These are phyloP conservation scores for Backusella tarrabulga DNA, from an alignment of 192 early-diverging fungal species.

Conservation along the genomic window DNA sequence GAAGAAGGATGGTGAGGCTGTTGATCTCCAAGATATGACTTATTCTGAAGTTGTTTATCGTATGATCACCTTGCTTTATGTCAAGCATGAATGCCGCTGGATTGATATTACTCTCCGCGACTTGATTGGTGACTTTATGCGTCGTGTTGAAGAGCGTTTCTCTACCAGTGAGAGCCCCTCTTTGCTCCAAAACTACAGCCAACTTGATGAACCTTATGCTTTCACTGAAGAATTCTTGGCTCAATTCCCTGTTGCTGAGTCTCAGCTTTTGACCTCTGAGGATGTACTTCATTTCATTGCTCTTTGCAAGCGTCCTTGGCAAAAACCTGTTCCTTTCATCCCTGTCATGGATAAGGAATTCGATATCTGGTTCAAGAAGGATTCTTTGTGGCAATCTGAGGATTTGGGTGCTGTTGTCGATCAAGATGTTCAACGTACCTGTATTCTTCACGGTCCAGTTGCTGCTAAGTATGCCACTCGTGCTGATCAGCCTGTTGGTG, in stretches of 20 bases:
- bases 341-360: constrained; percentile 86
- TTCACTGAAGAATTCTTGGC: constrained; percentile 69
- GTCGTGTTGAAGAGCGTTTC: constrained; percentile 89
- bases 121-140: constrained; percentile 76
- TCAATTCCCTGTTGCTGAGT: constrained; percentile 62
- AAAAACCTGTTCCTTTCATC: constrained; percentile 91
- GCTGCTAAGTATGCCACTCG: constrained; percentile 71
- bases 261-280: constrained; percentile 79
- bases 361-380: constrained; percentile 88
- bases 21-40: constrained; percentile 91
- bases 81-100: constrained; percentile 74
- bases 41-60: constrained; percentile 86
- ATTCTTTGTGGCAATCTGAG: constrained; percentile 88
- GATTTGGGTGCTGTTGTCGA: constrained; percentile 80
- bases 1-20: constrained; percentile 71
- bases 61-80: constrained; percentile 79
- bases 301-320: constrained; percentile 69
- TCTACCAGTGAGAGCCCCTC: constrained; percentile 53
- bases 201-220: constrained; percentile 62
- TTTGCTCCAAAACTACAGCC: constrained; percentile 60
- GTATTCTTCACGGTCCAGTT: constrained; percentile 88
- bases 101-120: constrained; percentile 70
- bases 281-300: constrained; percentile 83
- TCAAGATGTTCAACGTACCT: constrained; percentile 80
- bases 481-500: constrained; percentile 84